These are phyloP conservation scores for Xylaria nigripes DNA, from an alignment of 495 filamentous ascomycete genomes.

Conservation along the genomic window DNA sequence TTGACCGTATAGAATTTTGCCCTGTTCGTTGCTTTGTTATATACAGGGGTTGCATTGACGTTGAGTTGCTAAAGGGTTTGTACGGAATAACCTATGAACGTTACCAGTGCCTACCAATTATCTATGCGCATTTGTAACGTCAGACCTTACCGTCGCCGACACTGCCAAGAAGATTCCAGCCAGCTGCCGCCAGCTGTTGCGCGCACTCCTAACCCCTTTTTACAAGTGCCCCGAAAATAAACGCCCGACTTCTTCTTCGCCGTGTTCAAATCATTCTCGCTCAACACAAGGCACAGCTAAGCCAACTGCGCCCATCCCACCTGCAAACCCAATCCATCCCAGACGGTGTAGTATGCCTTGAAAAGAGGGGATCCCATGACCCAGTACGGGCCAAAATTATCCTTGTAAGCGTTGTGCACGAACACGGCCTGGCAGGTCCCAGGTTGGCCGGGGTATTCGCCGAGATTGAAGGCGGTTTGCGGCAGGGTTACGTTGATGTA, in stretches of 20 bases:
- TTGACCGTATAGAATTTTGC: not conserved
- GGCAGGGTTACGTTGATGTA: conserved; percentile 12
- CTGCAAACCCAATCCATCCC: conserved; percentile 13
- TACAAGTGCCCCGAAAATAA: not conserved
- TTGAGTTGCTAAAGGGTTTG: not conserved
- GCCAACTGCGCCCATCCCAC: conserved; percentile 10
- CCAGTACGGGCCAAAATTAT: conserved; percentile 14
- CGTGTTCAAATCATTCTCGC: too few relatives aligned
- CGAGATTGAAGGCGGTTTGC: conserved; percentile 16
- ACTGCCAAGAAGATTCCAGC: not conserved
- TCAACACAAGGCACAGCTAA: conserved; percentile 3
- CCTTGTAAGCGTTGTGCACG: not conserved
- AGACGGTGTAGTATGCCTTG: conserved; percentile 22
- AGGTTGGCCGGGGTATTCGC: conserved; percentile 14
- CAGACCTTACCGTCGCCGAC: not conserved
- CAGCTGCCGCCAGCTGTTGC: not conserved
- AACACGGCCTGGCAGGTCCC: conserved; percentile 21
- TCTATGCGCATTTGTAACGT: not conserved
- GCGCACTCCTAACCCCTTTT: too few relatives aligned
- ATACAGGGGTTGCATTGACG: not conserved
- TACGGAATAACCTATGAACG: not conserved
- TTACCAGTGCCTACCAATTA: not conserved
- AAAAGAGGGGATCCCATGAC: conserved; percentile 15
- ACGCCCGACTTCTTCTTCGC: not conserved
- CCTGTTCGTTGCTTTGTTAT: not conserved